Base-by-base conservation (phyloP, 495 filamentous ascomycete genomes). In the Chaetomium cochliodes region DNA sequence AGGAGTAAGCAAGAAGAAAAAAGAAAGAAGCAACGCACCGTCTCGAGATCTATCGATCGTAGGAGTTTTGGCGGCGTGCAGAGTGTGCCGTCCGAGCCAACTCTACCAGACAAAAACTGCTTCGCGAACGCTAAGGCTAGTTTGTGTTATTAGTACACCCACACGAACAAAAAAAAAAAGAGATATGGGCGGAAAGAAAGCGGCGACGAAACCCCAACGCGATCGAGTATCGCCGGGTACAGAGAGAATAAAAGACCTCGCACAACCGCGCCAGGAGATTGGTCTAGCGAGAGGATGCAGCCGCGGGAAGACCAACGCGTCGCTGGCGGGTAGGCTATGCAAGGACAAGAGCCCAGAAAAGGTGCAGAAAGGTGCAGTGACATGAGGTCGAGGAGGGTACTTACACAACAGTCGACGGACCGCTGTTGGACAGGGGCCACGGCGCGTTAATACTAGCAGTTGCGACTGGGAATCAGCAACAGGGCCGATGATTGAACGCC, bases 401-500 rank as follows among this genome's bases (percentile, higher is more conserved):
- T 76, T 73, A 73, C 70, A 70, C 63, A 53, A 65, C 53, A 64
- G 42, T 62, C 56, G 52, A 51, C 60, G 66, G 57, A 26, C 46
- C 47, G 65, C 61, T 64, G 44, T 54, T 68, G 54, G 65, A 70
- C 33, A 30, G 22, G 46, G 44, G 53, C 30, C 30, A 22, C 54
- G 7, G 47, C 54, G 55, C 55, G 54, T 64, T 55, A 69, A 61
- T 33, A 61, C 37, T 33, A 39, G 44, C 55, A 30, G 46, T 46
- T 62, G 56, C 46, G 37, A 42, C 53, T 62, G 53, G 59, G 46
- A 49, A 58, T 56, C 52, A 60, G 65, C 18, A 67, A 67, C 26
- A 23, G 46, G 59, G 67, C 52, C 60, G 67, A 65, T 76, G 74
- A 79, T 79, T 79, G 77, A 77, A 60, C 72, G 72, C 63, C 68